These are phyloP conservation scores for Chamaecrista fasciculata DNA, from an alignment of 306 rosid species.

Conservation along the genomic window DNA sequence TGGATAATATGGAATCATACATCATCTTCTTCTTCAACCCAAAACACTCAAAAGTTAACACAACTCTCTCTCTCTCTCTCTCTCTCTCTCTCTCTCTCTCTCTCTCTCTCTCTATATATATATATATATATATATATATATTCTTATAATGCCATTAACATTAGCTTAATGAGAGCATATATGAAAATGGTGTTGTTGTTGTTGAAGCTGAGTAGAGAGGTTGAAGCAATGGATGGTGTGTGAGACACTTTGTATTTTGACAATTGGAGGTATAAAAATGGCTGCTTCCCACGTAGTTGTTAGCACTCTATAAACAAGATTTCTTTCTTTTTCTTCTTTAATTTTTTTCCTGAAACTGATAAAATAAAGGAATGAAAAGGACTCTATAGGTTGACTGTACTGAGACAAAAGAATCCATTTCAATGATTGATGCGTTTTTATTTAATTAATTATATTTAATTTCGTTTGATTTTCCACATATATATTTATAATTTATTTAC, in stretches of 20 bases:
- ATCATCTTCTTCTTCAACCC: constrained; percentile 29
- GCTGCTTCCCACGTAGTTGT: constrained; percentile 70
- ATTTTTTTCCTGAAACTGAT: constrained; percentile 16
- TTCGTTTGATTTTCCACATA: too few relatives aligned
- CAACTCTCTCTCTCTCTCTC: constrained; percentile 10
- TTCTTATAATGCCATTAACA: constrained; percentile 26
- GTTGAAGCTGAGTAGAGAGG: constrained; percentile 14
- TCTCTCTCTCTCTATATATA: too few relatives aligned
- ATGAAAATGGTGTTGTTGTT: constrained; percentile 14
- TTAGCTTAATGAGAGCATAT: constrained; percentile 9
- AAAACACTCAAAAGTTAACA: too few relatives aligned
- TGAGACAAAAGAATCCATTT: constrained; percentile 34
- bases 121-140: too few relatives aligned
- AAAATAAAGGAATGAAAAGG: constrained; percentile 45
- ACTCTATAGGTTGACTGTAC: constrained; percentile 59
- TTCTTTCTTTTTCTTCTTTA: constrained; percentile 17
- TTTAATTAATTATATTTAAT: too few relatives aligned
- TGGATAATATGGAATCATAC: constrained; percentile 64
- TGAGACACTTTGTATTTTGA: constrained; percentile 36
- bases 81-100: too few relatives aligned
- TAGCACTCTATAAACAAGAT: constrained; percentile 33
- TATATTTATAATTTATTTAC: too few relatives aligned
- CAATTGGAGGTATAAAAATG: constrained; percentile 32
- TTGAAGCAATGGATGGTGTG: constrained; percentile 31
- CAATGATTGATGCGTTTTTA: constrained; percentile 42